Conservation (phyloP, 768 basidiomycete species). For the Solioccasus polychromus region DNA sequence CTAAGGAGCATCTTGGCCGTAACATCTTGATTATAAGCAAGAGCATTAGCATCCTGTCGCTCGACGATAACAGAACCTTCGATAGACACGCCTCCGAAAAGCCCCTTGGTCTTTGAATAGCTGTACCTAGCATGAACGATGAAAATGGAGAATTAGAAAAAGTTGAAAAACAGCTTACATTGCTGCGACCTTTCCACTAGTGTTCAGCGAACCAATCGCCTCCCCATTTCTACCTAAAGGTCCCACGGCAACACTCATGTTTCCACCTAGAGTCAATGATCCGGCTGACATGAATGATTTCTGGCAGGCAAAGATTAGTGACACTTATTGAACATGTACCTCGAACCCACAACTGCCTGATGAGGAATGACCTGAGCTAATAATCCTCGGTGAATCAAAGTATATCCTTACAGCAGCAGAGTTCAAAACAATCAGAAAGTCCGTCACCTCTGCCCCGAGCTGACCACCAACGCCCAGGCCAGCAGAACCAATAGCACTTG, state of each 20-base stretch:
- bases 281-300: conserved; percentile 94
- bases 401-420: conserved; percentile 58
- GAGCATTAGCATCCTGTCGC: conserved; percentile 86
- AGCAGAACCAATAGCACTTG: conserved; percentile 91
- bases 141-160: background rate
- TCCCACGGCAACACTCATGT: conserved; percentile 84
- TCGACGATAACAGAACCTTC: conserved; percentile 92
- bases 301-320: conserved; percentile 34
- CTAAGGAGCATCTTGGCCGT: conserved; percentile 78
- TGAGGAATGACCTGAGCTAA: conserved; percentile 1
- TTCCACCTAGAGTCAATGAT: conserved; percentile 85
- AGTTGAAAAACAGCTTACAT: conserved; percentile 53
- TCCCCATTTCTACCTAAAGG: conserved; percentile 94
- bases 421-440: conserved; percentile 88
- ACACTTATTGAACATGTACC: background rate
- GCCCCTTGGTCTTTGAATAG: conserved; percentile 88
- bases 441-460: conserved; percentile 83
- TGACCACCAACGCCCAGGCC: conserved; percentile 88
- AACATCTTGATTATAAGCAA: conserved; percentile 75
- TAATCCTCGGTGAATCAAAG: conserved; percentile 2
- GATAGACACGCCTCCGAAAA: conserved; percentile 88
- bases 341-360: conserved; percentile 59
- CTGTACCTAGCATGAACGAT: conserved; percentile 58
- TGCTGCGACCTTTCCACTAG: conserved; percentile 84
- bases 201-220: conserved; percentile 77